phyloP scores from a whole-genome alignment of 1,139 yeast species.

The Lodderomyces margitis region DNA sequence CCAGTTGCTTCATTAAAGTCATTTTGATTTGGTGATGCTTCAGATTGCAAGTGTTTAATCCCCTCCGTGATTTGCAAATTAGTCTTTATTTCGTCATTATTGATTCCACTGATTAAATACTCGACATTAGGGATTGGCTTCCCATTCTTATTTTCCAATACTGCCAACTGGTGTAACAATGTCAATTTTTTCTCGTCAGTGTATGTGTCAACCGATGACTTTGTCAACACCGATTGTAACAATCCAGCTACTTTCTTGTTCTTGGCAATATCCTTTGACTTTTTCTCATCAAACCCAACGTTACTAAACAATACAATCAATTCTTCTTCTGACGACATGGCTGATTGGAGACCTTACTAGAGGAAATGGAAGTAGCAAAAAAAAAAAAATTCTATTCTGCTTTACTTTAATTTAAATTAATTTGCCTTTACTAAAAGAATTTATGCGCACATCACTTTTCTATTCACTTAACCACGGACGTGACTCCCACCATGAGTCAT shows the following conservation, averaged over 20 bases:
- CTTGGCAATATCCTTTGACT: constrained; percentile 71
- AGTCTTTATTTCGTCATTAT: constrained; percentile 62
- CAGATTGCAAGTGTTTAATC: constrained; percentile 61
- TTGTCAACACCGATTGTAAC: constrained; percentile 52
- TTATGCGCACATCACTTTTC: no score
- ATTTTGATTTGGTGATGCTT: constrained; percentile 31
- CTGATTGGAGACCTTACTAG: neutral
- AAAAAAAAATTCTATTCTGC: neutral
- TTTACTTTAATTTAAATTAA: neutral
- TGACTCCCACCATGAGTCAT: constrained; percentile 51
- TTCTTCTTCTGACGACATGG: constrained; percentile 23
- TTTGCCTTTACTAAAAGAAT: no score
- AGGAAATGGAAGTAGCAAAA: neutral
- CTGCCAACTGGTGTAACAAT: constrained; percentile 75
- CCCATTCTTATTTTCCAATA: constrained; percentile 49
- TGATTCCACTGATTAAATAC: constrained; percentile 57
- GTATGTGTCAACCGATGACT: constrained; percentile 25
- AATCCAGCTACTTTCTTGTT: constrained; percentile 81
- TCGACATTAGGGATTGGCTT: constrained; percentile 42
- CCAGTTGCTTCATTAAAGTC: constrained; percentile 64
- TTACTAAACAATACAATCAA: constrained; percentile 46
- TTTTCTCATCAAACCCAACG: constrained; percentile 71
- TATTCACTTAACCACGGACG: constrained; percentile 34
- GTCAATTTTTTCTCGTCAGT: constrained; percentile 54
- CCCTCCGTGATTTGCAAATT: constrained; percentile 79